Percentiles rank a stretch among this genome's conserved stretches.
These are phyloP conservation scores for Begonia peltatifolia DNA, from an alignment of 306 rosid genomes.

Conservation along the genomic window DNA sequence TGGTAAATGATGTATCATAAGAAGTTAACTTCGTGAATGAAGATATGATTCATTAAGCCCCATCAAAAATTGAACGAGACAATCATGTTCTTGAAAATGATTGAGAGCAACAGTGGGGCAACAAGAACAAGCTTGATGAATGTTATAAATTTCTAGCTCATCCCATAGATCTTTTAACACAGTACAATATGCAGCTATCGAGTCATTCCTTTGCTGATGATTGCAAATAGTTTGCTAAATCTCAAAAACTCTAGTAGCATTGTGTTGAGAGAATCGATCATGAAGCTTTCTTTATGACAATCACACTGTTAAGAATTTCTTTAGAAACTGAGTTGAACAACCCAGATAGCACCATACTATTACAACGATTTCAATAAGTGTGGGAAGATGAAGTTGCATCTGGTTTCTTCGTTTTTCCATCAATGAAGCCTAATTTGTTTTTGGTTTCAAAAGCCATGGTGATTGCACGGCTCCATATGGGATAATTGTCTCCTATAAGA, in stretches of 20 bases:
- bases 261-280: background rate
- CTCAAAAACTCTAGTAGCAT: background rate
- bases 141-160: background rate
- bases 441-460: no score
- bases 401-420: no score
- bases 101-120: background rate
- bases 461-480: no score
- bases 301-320: background rate
- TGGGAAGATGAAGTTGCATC: no score
- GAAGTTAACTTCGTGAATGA: no score
- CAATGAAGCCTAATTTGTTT: no score
- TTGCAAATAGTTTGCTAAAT: background rate
- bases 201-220: background rate
- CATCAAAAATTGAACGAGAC: no score
- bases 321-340: background rate
- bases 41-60: no score
- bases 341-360: background rate
- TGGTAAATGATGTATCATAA: no score
- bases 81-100: background rate
- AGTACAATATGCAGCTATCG: background rate
- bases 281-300: background rate
- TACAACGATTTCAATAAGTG: background rate
- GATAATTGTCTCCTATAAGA: no score
- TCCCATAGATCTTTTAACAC: background rate
- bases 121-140: background rate